Evolutionary conservation across 768 basidiomycete species (phyloP), one percentile per base, ranked within the genome.

Genomic region (Zangia roseola): DNA sequence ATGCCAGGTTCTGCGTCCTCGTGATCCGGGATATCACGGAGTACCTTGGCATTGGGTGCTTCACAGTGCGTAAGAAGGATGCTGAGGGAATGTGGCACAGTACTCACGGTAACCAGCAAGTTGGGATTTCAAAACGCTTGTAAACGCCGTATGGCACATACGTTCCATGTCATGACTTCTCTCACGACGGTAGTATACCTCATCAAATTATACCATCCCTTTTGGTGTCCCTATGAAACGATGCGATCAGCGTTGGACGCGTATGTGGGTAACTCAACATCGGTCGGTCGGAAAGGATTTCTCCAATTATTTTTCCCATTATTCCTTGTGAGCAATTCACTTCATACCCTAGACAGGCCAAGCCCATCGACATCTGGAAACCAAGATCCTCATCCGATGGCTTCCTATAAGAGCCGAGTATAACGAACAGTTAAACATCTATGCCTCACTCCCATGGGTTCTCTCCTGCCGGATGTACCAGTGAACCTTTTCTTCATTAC

Each of bases 41-140:
- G 51, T 87, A 86, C 69, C 78, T 95, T 53, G 95, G 95, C 12
- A 92, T 97, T 58, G 95, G 92, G 2, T 97, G 93, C 72, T 93
- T 97, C 62, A 92, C 89, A 14, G 93, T 97, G 38, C 76, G 84
- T 46, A 94, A 90, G 73, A 89, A 83, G 77, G 91, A 92, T 55
- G 71, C 71, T 31, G 66, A 77, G 39, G 87, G 88, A 10, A 71
- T 76, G 16, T 90, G 88, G 88, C 64, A 67, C 44, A 57, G 68
- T 30, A 68, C 70, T 13, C 47, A 55, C 6, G 62, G 63, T 43
- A 57, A 62, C 23, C 63, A 57, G 17, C 57, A 58, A 21, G 64
- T 65, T 40, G 55, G 64, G 14, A 43, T 47, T 33, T 50, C 53
- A 2, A 68, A 67, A 46, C 46, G 43, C 9, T 43, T 40, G 39